Base-by-base conservation (phyloP, 371 early-diverging fungal species). In the Apophysomyces sp. region DNA sequence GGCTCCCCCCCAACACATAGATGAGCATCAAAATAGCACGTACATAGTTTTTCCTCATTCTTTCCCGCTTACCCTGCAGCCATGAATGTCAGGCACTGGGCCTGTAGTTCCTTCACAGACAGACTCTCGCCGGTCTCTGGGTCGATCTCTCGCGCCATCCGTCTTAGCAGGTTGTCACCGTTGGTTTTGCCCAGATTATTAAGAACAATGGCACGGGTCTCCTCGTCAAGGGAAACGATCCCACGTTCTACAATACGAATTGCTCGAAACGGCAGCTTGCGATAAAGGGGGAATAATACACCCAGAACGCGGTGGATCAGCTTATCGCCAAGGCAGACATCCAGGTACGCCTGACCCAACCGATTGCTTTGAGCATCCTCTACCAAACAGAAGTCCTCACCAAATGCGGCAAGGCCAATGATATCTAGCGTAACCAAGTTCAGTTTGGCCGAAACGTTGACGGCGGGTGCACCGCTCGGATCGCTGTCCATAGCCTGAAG, bases 331-430 rank as follows among this genome's bases (percentile, higher is more conserved):
- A 71, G 61, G 18, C 77, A 79, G 7, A 83, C 52, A 8, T 63
- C 63, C 4, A 67, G 58, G 54, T 83, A 83, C n/a, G 83, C 83
- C 15, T 57, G 32, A 37, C 73, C 76, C 18, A 83, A 52, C 52
- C 71, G 75, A 49, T 71, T 74, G 39, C 73, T 59, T 4, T 29
- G 58, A 5, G 37, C 40, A 29, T 53, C 16, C 26, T 58, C 63
- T 0, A 68, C 15, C 11, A 68, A 61, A 29, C 71, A 59, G 41
- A 80, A 75, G 27, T 80, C 72, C 52, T 82, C 69, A 5, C 82
- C 80, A 59, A 82, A 80, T 1, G 76, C 74, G 7, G 74, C 72
- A 41, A 72, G 56, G 3, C 70, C 74, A 63, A 78, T 78, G 5
- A 74, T 70, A 60, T 77, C 80, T 31, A 77, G 57, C 1, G 77